Conservation (phyloP, 179 eudicot species). For the Spinacia oleracea region DNA sequence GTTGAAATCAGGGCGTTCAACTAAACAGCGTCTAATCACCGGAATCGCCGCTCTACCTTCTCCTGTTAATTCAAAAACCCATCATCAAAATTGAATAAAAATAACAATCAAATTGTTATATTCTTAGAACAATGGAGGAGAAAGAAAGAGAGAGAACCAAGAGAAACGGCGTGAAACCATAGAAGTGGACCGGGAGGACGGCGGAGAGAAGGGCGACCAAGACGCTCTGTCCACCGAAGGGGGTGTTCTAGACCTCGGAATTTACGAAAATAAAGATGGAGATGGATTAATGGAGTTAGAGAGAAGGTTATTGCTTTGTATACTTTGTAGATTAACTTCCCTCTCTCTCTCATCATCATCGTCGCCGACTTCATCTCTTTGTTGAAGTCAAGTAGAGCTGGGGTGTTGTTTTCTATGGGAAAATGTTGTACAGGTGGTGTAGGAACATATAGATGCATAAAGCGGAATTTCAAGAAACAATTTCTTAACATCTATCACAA, state of each 20-base stretch:
- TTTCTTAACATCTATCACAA: too few species aligned
- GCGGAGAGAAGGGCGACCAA: slow-evolving; percentile 66
- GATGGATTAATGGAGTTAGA: slow-evolving; percentile 59
- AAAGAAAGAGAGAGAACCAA: slow-evolving; percentile 43
- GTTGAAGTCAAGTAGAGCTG: too few species aligned
- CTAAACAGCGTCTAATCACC: slow-evolving; percentile 59
- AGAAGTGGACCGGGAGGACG: slow-evolving; percentile 80
- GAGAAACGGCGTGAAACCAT: slow-evolving; percentile 95
- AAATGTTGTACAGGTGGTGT: too few species aligned
- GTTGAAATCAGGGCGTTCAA: slow-evolving; percentile 66
- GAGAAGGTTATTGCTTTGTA: slow-evolving; percentile 60
- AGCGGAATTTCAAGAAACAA: too few species aligned
- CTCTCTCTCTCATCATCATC: slow-evolving; percentile 46
- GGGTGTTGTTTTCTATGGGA: too few species aligned
- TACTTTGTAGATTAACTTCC: slow-evolving; percentile 49
- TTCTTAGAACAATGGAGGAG: background rate
- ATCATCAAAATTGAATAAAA: background rate
- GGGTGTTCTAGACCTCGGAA: slow-evolving; percentile 72
- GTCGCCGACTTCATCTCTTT: background rate
- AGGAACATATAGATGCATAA: too few species aligned
- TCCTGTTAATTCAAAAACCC: slow-evolving; percentile 41
- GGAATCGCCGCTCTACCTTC: slow-evolving; percentile 92
- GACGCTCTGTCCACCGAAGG: slow-evolving; percentile 76
- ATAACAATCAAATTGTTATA: background rate
- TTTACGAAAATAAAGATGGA: slow-evolving; percentile 72